Evolutionary conservation across 768 basidiomycete species (phyloP).

Genomic region (Imleria badia): DNA sequence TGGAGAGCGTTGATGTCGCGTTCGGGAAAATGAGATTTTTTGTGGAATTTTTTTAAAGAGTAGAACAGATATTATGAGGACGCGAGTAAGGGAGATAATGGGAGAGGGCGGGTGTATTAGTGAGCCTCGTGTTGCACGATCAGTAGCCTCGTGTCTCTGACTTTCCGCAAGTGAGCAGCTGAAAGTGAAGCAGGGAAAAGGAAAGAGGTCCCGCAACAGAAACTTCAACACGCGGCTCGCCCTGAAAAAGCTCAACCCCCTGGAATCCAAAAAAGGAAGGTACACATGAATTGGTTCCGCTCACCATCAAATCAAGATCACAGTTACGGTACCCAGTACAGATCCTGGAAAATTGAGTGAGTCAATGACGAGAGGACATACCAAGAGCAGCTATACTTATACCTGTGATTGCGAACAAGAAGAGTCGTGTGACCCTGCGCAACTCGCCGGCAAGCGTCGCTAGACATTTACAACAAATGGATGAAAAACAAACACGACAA

Average conservation of each 20-base stretch:
- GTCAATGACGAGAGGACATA: conserved; percentile 9
- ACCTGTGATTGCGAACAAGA: not conserved
- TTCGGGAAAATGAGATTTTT: conserved; percentile 21
- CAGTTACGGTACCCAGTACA: conserved; percentile 10
- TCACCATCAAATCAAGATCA: conserved; percentile 24
- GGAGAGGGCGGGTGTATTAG: conserved; percentile 8
- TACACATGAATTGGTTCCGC: conserved; percentile 19
- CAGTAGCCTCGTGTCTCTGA: conserved; percentile 49
- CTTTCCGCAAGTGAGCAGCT: conserved; percentile 39
- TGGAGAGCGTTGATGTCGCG: conserved; percentile 35
- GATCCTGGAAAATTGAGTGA: not conserved
- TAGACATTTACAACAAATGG: conserved; percentile 19
- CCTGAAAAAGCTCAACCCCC: conserved; percentile 36
- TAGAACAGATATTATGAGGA: conserved; percentile 23
- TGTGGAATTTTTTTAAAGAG: conserved; percentile 1
- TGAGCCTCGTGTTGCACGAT: conserved; percentile 48
- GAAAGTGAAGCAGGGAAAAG: conserved; percentile 26
- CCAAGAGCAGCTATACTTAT: not conserved
- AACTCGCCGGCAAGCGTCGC: conserved; percentile 20
- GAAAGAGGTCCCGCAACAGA: conserved; percentile 17
- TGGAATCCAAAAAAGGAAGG: conserved; percentile 30
- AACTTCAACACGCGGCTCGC: conserved; percentile 29
- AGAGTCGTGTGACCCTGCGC: not conserved
- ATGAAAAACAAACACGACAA: conserved; percentile 17
- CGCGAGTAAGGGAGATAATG: conserved; percentile 25